Evolutionary conservation across 2,329 filamentous ascomycete species (phyloP).

Genomic region (Hypoxylon sp.): DNA sequence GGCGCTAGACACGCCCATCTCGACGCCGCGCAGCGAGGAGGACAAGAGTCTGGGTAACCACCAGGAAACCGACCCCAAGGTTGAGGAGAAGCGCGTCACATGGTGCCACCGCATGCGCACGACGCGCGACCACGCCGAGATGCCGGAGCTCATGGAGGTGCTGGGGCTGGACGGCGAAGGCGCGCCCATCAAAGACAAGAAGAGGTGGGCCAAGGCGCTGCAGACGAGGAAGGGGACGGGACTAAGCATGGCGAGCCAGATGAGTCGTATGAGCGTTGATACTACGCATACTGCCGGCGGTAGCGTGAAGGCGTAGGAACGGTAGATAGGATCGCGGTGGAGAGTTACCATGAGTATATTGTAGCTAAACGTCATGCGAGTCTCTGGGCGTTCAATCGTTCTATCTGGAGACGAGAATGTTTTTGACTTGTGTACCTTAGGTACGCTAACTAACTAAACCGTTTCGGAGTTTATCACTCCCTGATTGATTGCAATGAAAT

Average conservation of each 20-base stretch:
- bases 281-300: conserved; percentile 30
- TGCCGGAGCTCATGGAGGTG: conserved; percentile 72
- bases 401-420: no score
- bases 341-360: background rate
- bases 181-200: conserved; percentile 53
- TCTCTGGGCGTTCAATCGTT: no score
- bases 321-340: background rate
- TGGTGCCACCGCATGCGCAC: conserved; percentile 88
- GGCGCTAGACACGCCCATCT: conserved; percentile 58
- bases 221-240: conserved; percentile 66
- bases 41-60: conserved; percentile 29
- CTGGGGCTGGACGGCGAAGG: conserved; percentile 65
- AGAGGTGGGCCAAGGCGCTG: conserved; percentile 61
- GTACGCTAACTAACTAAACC: no score
- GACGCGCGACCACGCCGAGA: conserved; percentile 81
- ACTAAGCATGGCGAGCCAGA: conserved; percentile 62
- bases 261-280: conserved; percentile 58
- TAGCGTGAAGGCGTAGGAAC: conserved; percentile 16
- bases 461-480: no score
- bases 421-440: no score
- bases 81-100: conserved; percentile 70
- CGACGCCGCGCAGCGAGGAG: conserved; percentile 53
- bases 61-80: conserved; percentile 19
- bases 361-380: no score
- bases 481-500: no score